Evolutionary conservation across 495 filamentous ascomycete genomes (phyloP).

Genomic region (Podospora comata): DNA sequence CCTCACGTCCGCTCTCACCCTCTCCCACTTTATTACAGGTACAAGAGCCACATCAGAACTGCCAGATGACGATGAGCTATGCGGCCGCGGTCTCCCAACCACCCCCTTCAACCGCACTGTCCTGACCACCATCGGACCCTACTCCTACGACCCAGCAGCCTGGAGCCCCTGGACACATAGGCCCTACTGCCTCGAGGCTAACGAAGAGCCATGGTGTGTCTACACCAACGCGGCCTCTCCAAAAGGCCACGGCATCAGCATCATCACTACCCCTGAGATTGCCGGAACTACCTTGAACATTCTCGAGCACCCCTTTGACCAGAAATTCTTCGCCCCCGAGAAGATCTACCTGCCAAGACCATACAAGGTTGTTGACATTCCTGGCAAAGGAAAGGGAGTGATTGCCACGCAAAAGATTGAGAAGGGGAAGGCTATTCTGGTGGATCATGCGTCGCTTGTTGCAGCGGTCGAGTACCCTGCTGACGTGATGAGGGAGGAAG

Average conservation of each 20-base stretch:
- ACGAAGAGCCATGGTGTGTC: slow-evolving; percentile 31
- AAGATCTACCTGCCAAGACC: slow-evolving; percentile 13
- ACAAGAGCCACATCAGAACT: not conserved
- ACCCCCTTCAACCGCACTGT: not conserved
- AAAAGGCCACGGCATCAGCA: slow-evolving; percentile 25
- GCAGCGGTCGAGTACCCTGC: slow-evolving; percentile 29
- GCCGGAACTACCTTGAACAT: slow-evolving; percentile 27
- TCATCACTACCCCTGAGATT: slow-evolving; percentile 35
- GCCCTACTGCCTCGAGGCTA: slow-evolving; percentile 28
- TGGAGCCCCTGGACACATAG: slow-evolving; percentile 36
- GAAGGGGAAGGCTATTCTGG: slow-evolving; percentile 29
- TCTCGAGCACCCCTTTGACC: slow-evolving; percentile 19
- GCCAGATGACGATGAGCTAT: not conserved
- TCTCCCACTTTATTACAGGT: not conserved
- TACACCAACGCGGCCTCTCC: slow-evolving; percentile 34
- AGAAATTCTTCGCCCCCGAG: slow-evolving; percentile 19
- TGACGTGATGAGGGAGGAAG: slow-evolving; percentile 25
- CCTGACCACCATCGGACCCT: not conserved
- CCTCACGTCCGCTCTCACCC: not conserved
- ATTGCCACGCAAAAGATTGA: slow-evolving; percentile 31
- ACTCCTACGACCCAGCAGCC: slow-evolving; percentile 8
- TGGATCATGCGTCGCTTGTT: slow-evolving; percentile 30
- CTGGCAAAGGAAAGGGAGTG: slow-evolving; percentile 33
- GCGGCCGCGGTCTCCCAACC: not conserved
- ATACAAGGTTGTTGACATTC: slow-evolving; percentile 29